phyloP scores from a whole-genome alignment of 768 basidiomycete species.

The Suillus fuscotomentosus region DNA sequence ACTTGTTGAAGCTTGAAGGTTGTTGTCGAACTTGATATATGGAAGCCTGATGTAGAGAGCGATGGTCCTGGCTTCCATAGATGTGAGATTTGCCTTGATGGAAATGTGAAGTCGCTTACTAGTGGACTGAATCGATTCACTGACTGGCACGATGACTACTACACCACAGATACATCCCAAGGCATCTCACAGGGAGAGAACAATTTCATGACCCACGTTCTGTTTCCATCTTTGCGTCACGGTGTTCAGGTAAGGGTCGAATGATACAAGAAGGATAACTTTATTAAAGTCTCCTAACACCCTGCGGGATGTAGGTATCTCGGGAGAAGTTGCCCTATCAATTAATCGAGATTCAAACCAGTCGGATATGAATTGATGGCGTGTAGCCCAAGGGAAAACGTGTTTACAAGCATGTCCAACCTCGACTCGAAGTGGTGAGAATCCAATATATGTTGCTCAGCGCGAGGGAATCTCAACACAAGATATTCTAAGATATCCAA shows the following conservation, averaged over 20 bases:
- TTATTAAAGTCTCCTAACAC: neutral
- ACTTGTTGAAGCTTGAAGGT: constrained; percentile 29
- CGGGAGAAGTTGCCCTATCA: neutral
- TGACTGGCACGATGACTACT: neutral
- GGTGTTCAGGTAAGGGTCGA: neutral
- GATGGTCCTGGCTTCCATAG: too few species aligned
- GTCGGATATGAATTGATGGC: neutral
- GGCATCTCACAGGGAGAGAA: neutral
- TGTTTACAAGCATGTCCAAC: neutral
- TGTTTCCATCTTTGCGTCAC: neutral
- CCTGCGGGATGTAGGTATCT: neutral
- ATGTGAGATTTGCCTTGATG: neutral
- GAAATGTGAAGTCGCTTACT: too few species aligned
- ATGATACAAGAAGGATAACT: neutral
- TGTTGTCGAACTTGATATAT: constrained; percentile 37
- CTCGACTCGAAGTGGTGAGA: neutral
- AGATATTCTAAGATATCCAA: neutral
- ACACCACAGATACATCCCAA: neutral
- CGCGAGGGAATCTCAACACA: neutral
- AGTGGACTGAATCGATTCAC: neutral
- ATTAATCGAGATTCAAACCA: neutral
- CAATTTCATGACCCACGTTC: neutral
- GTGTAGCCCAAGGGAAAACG: neutral
- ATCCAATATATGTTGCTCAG: neutral
- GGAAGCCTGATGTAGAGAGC: neutral